phyloP scores from a whole-genome alignment of 83 land plant species.

The Thuja plicata region DNA sequence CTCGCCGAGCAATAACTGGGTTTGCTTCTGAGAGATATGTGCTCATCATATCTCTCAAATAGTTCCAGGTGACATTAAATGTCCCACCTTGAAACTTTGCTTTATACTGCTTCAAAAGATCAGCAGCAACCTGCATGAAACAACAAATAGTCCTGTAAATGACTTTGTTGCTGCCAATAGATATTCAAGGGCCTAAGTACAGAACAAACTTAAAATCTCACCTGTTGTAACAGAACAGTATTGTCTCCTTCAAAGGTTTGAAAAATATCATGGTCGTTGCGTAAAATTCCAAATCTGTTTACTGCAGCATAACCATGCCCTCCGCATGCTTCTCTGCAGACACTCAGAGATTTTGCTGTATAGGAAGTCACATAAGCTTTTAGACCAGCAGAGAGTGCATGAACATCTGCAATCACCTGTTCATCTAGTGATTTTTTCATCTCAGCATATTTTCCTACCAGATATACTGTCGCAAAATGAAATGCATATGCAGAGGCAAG shows the following conservation, averaged over 20 bases:
- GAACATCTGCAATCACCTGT: constrained; percentile 83
- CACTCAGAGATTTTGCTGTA: constrained; percentile 83
- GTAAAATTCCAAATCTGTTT: constrained; percentile 80
- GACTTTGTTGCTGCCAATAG: not conserved
- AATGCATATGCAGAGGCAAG: constrained; percentile 93
- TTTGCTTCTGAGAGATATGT: constrained; percentile 90
- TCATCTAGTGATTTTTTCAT: constrained; percentile 93
- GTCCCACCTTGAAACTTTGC: constrained; percentile 87
- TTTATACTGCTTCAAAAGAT: constrained; percentile 86
- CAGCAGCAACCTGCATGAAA: constrained; percentile 78
- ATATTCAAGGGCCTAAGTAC: not conserved
- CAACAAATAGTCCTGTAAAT: constrained; percentile 4
- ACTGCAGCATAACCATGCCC: constrained; percentile 99
- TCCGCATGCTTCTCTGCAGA: constrained; percentile 95
- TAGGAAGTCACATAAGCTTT: constrained; percentile 92
- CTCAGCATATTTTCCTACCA: constrained; percentile 80
- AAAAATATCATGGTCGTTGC: constrained; percentile 97
- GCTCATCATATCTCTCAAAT: constrained; percentile 91
- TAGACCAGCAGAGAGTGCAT: constrained; percentile 91
- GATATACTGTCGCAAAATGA: constrained; percentile 74
- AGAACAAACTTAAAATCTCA: constrained; percentile 5
- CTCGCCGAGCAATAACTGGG: constrained; percentile 89
- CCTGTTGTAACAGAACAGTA: constrained; percentile 97
- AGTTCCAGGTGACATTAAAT: constrained; percentile 91
- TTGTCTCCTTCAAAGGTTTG: constrained; percentile 99